Evolutionary conservation across 345 rosid species (phyloP), one percentile per base, ranked within the genome.

Genomic region (Diplotaxis tenuifolia): DNA sequence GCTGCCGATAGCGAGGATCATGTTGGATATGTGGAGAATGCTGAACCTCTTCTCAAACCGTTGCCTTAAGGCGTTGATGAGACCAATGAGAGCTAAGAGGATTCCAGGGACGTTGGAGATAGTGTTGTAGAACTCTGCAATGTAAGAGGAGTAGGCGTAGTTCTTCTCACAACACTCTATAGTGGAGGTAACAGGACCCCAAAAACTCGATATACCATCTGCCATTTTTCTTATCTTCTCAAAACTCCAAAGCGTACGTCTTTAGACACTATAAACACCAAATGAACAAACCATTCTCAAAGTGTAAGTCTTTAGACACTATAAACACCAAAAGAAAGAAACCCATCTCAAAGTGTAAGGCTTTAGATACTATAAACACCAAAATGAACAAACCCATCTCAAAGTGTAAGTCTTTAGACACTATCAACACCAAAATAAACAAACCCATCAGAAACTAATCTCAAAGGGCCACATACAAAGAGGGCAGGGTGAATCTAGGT

Each of bases 21-120:
- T 86, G 79, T 95, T 95, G 6, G 98, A 95, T 15, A 95, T 70
- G 81, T 95, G 96, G 70, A 95, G 97, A 54, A 95, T 61, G 68
- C 90, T 88, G 71, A 95, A 92, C 81, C 99, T 87, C 88, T 89
- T 95, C 87, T 95, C 99, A 72, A 95, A 92, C 40, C 86, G 88
- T 75, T 92, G 98, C 71, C 96, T 84, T 25, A 95, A 73, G 14
- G 98, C 94, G 84, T 81, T 90, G 75, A 86, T 55, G 49, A 95
- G 96, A 73, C 99, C 97, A 62, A 86, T 78, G 34, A 92, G 77
- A 60, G 98, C 98, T 84, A 95, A 78, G 22, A 92, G 79, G 73
- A 95, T 84, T 79, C 92, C 70, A 31, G 96, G 96, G 70, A 85
- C 63, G 80, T 85, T 92, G 52, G 98, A 95, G 22, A 84, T 38